Evolutionary conservation across 345 rosid genomes (phyloP).

Genomic region (Dovyalis caffra): DNA sequence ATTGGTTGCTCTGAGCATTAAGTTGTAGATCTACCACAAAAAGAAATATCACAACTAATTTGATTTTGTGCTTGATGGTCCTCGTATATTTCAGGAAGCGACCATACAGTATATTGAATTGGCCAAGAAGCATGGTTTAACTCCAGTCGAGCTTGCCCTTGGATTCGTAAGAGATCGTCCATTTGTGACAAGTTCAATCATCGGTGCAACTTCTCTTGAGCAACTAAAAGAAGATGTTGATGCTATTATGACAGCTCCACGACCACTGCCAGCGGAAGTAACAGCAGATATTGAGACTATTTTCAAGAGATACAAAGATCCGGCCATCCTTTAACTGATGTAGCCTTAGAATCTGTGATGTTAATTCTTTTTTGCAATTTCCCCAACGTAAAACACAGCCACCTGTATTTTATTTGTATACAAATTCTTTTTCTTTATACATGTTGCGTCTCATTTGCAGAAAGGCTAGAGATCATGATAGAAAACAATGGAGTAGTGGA

Average conservation of each 20-base stretch:
- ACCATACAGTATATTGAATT: conserved; percentile 59
- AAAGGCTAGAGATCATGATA: background rate
- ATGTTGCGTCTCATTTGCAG: background rate
- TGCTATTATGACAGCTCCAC: conserved; percentile 55
- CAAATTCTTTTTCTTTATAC: background rate
- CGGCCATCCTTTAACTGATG: conserved; percentile 28
- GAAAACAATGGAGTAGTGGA: background rate
- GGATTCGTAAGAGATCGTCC: conserved; percentile 79
- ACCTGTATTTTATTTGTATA: background rate
- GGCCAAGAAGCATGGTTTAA: conserved; percentile 70
- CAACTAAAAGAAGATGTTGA: conserved; percentile 84
- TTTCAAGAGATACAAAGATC: conserved; percentile 71
- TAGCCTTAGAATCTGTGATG: background rate
- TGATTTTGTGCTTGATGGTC: background rate
- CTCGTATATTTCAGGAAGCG: conserved; percentile 60
- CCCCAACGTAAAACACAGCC: too few relatives aligned
- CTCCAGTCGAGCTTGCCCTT: conserved; percentile 71
- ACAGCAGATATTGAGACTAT: conserved; percentile 61
- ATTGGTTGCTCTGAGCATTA: background rate
- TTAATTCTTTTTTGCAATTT: background rate
- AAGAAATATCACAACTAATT: background rate
- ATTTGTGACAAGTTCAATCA: conserved; percentile 73
- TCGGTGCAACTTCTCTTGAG: conserved; percentile 72
- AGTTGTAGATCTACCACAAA: too few relatives aligned
- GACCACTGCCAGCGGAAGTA: conserved; percentile 62